Evolutionary conservation across 805 yeast species (phyloP).

Genomic region (Kluyveromyces wickerhamii): DNA sequence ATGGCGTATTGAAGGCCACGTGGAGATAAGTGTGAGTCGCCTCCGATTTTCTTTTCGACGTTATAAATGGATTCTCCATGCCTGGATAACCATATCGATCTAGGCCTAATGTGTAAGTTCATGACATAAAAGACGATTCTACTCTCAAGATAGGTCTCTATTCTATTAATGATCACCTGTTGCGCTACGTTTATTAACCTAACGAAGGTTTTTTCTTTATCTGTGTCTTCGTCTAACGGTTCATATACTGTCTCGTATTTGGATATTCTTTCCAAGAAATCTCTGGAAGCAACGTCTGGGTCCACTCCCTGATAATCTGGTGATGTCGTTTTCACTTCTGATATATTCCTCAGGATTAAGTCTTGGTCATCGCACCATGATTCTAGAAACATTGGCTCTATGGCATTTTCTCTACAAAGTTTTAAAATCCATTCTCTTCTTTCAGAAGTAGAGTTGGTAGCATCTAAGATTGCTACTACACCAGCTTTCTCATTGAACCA

Average conservation of each 20-base stretch:
- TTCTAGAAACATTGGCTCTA: slow-evolving; percentile 89
- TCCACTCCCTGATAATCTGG: slow-evolving; percentile 71
- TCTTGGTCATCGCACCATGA: slow-evolving; percentile 83
- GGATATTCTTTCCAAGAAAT: slow-evolving; percentile 64
- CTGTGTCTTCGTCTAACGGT: slow-evolving; percentile 54
- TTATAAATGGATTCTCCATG: slow-evolving; percentile 95
- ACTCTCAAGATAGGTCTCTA: slow-evolving; percentile 82
- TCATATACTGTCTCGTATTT: slow-evolving; percentile 71
- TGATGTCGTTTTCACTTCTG: slow-evolving; percentile 79
- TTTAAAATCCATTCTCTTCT: slow-evolving; percentile 59
- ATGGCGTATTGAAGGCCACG: slow-evolving; percentile 80
- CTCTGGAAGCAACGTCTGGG: slow-evolving; percentile 62
- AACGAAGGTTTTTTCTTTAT: slow-evolving; percentile 68
- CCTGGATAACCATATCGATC: slow-evolving; percentile 87
- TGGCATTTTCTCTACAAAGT: slow-evolving; percentile 53
- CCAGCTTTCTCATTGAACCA: slow-evolving; percentile 82
- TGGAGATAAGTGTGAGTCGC: slow-evolving; percentile 78
- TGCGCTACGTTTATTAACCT: slow-evolving; percentile 82
- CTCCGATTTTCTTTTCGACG: slow-evolving; percentile 91
- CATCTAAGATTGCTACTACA: slow-evolving; percentile 88
- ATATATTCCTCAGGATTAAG: slow-evolving; percentile 66
- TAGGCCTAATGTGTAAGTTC: slow-evolving; percentile 89
- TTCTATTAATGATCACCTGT: slow-evolving; percentile 80
- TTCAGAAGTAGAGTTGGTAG: slow-evolving; percentile 75
- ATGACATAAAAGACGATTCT: slow-evolving; percentile 91